A percentile compares a stretch with the other conserved stretches of the same genome.
phyloP scores from a whole-genome alignment of 1,284 basidiomycete genomes.

The Sutorius eximius region DNA sequence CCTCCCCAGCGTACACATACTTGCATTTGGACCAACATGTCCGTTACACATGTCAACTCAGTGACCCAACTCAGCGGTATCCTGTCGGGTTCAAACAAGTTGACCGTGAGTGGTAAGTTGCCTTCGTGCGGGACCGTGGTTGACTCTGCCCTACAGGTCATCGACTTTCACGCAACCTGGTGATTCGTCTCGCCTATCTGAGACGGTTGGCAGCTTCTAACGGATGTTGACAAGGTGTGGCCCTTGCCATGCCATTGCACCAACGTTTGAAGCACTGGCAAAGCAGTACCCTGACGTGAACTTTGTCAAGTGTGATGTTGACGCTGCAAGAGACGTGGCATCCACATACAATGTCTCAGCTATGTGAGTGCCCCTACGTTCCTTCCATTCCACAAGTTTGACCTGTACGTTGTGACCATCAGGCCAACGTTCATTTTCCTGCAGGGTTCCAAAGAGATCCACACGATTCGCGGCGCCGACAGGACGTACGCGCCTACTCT shows the following conservation, averaged over 20 bases:
- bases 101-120: constrained; percentile 49
- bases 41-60: constrained; percentile 61
- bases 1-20: background rate
- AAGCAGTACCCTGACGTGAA: constrained; percentile 67
- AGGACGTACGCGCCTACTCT: constrained; percentile 45
- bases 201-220: constrained; percentile 10
- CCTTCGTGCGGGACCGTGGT: background rate
- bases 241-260: constrained; percentile 77
- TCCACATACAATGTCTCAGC: constrained; percentile 58
- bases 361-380: constrained; percentile 48
- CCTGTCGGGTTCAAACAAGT: constrained; percentile 60
- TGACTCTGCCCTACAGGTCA: constrained; percentile 50
- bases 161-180: constrained; percentile 83
- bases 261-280: constrained; percentile 64
- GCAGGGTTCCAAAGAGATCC: constrained; percentile 64
- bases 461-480: constrained; percentile 69
- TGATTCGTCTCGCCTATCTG: constrained; percentile 31
- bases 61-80: constrained; percentile 61
- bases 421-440: constrained; percentile 83
- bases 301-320: constrained; percentile 80
- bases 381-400: background rate
- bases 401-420: background rate
- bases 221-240: constrained; percentile 59
- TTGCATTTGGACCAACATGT: constrained; percentile 38
- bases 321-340: constrained; percentile 66